Base-by-base conservation (phyloP, 495 filamentous ascomycete genomes). In the Penicillium fimorum region DNA sequence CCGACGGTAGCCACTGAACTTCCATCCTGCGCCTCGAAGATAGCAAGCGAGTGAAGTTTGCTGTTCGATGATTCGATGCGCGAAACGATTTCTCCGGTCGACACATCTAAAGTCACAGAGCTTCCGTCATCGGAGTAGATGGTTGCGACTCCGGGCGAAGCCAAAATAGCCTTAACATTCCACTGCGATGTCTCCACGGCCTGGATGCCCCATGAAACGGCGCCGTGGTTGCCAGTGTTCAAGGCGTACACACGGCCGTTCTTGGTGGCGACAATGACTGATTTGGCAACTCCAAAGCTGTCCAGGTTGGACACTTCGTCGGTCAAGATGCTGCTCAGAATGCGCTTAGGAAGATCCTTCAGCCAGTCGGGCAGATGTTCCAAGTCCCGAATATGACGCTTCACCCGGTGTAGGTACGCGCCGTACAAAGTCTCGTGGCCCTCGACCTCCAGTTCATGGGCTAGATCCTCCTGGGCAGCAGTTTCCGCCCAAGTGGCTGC, bases 341-440 rank as follows among this genome's bases (percentile, higher is more conserved):
- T 68, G 20, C 87, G 84, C 30, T 70, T 62, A 10, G 89, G 88
- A 20, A 93, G 75, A 20, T 73, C 72, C 62, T 83, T 76, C 12
- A 94, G 69, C 76, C 86, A 95, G 0, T 77, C 79, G 5, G 90
- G 92, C n/a, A 97, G 77, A 62, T 90, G 74, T 62, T 88, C 75
- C 37, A 97, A 80, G 60, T 97, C 93, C 37, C 81, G 76, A 9
- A 88, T 53, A 65, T 99, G 94, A 42, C 94, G 86, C 58, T 84
- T 87, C 12, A 96, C 79, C 2, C 94, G 85, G 71, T 97, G 92
- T 37, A 92, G 76, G 64, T 96, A 99, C 15, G 95, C 94, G 41
- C 80, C 77, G 17, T 86, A 62, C 11, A 90, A 73, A 63, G 87
- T 93, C 67, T 85, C 86, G 64, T 97, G 89, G 10, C 87, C 88